These are phyloP conservation scores for Trichosporon ovoides DNA, from an alignment of 1,284 basidiomycete species.

Conservation along the genomic window DNA sequence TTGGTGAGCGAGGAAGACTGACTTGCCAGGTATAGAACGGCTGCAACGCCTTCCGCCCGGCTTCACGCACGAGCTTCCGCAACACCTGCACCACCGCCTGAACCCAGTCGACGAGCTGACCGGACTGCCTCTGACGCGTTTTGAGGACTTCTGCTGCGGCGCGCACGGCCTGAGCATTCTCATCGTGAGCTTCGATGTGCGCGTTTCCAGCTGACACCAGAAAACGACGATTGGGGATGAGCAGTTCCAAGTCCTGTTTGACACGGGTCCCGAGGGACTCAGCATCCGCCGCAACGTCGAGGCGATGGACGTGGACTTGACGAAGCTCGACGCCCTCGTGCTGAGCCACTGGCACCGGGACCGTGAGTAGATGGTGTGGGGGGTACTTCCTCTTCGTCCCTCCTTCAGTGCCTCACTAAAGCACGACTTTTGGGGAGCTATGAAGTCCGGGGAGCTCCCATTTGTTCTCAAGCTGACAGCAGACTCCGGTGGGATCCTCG, in stretches of 20 bases:
- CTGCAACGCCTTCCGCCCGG: conserved; percentile 70
- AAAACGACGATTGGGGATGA: conserved; percentile 48
- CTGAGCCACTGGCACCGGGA: conserved; percentile 79
- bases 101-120: conserved; percentile 54
- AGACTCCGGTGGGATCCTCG: conserved; percentile 58
- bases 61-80: conserved; percentile 64
- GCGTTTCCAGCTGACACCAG: conserved; percentile 13
- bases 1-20: background rate
- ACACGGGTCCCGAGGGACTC: conserved; percentile 69
- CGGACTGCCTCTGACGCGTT: conserved; percentile 62
- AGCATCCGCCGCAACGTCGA: conserved; percentile 65
- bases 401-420: too few species aligned
- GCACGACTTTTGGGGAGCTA: too few species aligned
- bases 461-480: conserved; percentile 3
- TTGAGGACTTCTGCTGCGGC: conserved; percentile 72
- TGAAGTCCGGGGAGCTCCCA: too few species aligned
- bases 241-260: conserved; percentile 62
- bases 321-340: conserved; percentile 59
- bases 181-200: conserved; percentile 54
- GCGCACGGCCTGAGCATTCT: conserved; percentile 75
- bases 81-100: conserved; percentile 52
- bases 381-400: too few species aligned
- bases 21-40: conserved; percentile 49
- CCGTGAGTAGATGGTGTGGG: conserved; percentile 39
- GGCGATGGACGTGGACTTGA: conserved; percentile 57